A percentile compares a stretch with the other conserved stretches of the same genome.
phyloP scores from a whole-genome alignment of 495 filamentous ascomycete genomes.

The Daldinia loculata region DNA sequence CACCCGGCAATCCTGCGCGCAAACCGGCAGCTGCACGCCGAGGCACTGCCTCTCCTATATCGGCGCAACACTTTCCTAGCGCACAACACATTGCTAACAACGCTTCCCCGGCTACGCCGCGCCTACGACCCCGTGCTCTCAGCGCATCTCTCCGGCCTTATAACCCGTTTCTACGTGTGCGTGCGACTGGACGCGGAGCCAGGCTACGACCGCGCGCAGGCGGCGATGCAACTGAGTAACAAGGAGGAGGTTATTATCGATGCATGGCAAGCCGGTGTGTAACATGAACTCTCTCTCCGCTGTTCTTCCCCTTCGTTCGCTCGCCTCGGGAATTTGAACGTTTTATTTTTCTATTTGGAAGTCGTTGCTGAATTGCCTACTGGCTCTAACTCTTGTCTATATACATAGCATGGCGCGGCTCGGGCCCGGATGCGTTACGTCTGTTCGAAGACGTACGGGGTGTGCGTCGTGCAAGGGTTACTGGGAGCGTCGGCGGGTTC shows the following conservation, averaged over 20 bases:
- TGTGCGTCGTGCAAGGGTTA: conserved; percentile 52
- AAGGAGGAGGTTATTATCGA: conserved; percentile 57
- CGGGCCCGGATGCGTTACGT: conserved; percentile 51
- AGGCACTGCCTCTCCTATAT: conserved; percentile 60
- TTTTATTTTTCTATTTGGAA: background rate
- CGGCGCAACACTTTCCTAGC: conserved; percentile 60
- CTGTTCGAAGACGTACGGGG: conserved; percentile 62
- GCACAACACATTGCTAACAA: conserved; percentile 56
- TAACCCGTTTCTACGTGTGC: conserved; percentile 53
- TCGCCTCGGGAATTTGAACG: background rate
- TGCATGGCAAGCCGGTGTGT: conserved; percentile 51
- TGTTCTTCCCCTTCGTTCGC: background rate
- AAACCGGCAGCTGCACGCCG: conserved; percentile 51
- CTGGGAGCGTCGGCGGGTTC: conserved; percentile 53
- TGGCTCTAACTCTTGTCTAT: background rate
- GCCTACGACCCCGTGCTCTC: conserved; percentile 46
- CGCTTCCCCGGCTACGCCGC: conserved; percentile 53
- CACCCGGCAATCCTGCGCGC: conserved; percentile 54
- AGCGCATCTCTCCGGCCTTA: conserved; percentile 44
- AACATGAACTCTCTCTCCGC: background rate
- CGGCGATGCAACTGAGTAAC: conserved; percentile 51
- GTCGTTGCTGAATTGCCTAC: background rate
- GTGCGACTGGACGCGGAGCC: conserved; percentile 61
- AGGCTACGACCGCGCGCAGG: conserved; percentile 37
- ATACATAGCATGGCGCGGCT: conserved; percentile 46